phyloP scores from a whole-genome alignment of 768 basidiomycete species.

The Galerina sulciceps region DNA sequence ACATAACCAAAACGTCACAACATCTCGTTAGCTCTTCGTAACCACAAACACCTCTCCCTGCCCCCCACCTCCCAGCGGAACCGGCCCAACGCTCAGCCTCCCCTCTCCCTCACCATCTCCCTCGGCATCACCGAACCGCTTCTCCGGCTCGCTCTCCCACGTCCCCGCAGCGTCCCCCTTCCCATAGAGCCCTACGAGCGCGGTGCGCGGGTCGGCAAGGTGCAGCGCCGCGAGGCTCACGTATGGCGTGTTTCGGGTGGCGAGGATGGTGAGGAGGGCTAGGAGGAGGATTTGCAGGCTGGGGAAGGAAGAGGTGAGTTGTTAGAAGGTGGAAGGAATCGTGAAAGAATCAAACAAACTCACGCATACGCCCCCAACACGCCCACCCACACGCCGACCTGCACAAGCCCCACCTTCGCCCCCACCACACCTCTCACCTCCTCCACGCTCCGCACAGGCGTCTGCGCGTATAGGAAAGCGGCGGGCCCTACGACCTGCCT shows the following conservation, averaged over 20 bases:
- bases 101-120: conserved; percentile 2
- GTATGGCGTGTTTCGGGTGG: not conserved
- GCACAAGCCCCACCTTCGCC: not conserved
- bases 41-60: not conserved
- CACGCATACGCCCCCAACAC: conserved; percentile 2
- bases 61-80: not conserved
- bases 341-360: no score
- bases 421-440: not conserved
- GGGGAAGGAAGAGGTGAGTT: no score
- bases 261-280: no score
- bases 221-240: conserved; percentile 4
- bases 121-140: conserved; percentile 4
- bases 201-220: not conserved
- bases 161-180: not conserved
- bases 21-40: not conserved
- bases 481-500: not conserved
- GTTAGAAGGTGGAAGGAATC: no score
- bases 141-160: not conserved
- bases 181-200: conserved; percentile 1
- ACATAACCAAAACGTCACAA: no score
- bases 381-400: not conserved
- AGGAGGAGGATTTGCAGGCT: no score
- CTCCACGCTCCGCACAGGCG: not conserved
- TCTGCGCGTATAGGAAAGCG: not conserved
- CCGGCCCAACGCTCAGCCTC: conserved; percentile 3